Percentiles rank a stretch among this genome's conserved stretches.
phyloP scores from a whole-genome alignment of 2,329 filamentous ascomycete species.

The Pestalotiopsis sp. region DNA sequence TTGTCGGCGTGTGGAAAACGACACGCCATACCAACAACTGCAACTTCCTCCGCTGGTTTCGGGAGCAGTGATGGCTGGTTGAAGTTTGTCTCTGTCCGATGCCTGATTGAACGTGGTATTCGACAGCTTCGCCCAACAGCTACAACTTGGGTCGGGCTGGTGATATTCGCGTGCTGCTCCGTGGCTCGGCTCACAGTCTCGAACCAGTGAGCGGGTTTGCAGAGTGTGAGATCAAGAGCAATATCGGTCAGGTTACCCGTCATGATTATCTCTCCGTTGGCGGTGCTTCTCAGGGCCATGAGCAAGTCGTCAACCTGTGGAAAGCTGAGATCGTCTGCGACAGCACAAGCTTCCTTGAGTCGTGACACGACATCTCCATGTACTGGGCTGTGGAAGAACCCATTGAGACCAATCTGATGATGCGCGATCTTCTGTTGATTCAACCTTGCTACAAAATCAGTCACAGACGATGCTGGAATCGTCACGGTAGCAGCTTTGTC shows the following conservation, averaged over 20 bases:
- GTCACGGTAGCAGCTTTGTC: background rate
- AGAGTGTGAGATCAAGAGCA: background rate
- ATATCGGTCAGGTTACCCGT: background rate
- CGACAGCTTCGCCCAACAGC: background rate
- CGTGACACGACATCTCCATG: background rate
- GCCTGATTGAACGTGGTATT: background rate
- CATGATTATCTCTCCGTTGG: background rate
- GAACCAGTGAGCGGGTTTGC: background rate
- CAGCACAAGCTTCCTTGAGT: background rate
- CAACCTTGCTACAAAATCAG: background rate
- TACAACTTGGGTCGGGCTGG: background rate
- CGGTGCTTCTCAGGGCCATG: background rate
- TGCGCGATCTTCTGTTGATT: background rate
- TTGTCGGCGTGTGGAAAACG: constrained; percentile 8
- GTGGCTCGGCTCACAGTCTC: background rate
- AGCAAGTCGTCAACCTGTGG: background rate
- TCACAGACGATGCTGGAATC: background rate
- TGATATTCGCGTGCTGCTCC: background rate
- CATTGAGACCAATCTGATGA: background rate
- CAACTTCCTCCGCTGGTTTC: background rate
- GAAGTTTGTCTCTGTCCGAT: background rate
- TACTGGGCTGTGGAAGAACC: background rate
- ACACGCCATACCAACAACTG: background rate
- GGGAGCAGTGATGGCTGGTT: background rate
- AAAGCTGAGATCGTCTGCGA: background rate